Evolutionary conservation across 139 green algal genomes (phyloP).

Genomic region (Chlorella sp.): DNA sequence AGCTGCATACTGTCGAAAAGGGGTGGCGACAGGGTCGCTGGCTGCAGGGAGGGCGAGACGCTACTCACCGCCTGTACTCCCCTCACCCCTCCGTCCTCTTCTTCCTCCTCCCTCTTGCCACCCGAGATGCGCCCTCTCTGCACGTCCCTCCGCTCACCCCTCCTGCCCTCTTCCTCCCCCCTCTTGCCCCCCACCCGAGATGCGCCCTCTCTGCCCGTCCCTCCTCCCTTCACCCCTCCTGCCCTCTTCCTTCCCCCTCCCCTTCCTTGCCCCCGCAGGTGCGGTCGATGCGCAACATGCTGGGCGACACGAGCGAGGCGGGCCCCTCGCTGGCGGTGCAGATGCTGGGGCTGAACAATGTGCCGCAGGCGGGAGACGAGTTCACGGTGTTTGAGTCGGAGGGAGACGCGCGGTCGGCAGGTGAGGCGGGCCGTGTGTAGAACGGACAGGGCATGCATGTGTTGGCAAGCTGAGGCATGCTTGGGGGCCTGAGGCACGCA

Average conservation of each 20-base stretch:
- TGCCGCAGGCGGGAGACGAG: constrained; percentile 92
- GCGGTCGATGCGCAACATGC: constrained; percentile 72
- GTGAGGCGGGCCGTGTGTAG: constrained; percentile 29
- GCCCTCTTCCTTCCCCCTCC: not conserved
- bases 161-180: not conserved
- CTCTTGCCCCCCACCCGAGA: not conserved
- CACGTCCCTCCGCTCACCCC: not conserved
- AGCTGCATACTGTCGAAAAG: too few species aligned
- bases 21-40: too few species aligned
- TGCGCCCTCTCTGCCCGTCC: not conserved
- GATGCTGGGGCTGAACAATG: constrained; percentile 87
- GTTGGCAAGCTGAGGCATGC: not conserved
- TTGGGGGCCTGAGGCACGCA: not conserved
- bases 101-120: too few species aligned
- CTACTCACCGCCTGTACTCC: too few species aligned
- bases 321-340: constrained; percentile 92
- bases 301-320: constrained; percentile 65
- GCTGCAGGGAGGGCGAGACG: too few species aligned
- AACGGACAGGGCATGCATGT: not conserved
- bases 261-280: constrained; percentile 50
- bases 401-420: constrained; percentile 61
- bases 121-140: not conserved
- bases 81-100: too few species aligned
- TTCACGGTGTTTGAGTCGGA: constrained; percentile 79
- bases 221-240: not conserved